Percentiles rank a stretch among this genome's conserved stretches.
Evolutionary conservation across 2,329 filamentous ascomycete genomes (phyloP).

Genomic region (Fusarium euwallaceae): DNA sequence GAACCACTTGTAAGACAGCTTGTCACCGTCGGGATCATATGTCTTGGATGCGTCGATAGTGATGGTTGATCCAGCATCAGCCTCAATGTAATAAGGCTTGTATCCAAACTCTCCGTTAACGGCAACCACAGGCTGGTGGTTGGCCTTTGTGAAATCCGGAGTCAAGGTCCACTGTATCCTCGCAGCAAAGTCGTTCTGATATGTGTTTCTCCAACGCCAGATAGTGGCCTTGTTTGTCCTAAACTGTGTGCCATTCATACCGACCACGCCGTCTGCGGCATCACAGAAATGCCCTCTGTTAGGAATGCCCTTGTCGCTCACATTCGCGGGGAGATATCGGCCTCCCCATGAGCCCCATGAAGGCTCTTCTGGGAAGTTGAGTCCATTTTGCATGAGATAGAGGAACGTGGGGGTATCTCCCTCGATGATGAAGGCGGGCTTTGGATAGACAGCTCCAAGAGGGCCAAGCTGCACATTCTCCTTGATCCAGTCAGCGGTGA

Average conservation of each 20-base stretch:
- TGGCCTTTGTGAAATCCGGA: constrained; percentile 50
- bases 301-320: constrained; percentile 32
- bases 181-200: constrained; percentile 58
- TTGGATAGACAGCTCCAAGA: constrained; percentile 59
- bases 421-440: constrained; percentile 64
- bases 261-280: constrained; percentile 45
- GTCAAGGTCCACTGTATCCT: constrained; percentile 57
- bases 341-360: constrained; percentile 64
- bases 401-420: constrained; percentile 65
- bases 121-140: constrained; percentile 61
- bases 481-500: constrained; percentile 64
- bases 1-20: constrained; percentile 63
- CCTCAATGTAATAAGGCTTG: constrained; percentile 54
- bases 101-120: constrained; percentile 56
- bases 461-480: constrained; percentile 64
- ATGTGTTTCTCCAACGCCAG: constrained; percentile 58
- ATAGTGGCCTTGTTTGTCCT: constrained; percentile 53
- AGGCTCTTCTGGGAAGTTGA: constrained; percentile 60
- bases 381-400: constrained; percentile 50
- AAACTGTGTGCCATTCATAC: constrained; percentile 44
- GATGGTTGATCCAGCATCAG: constrained; percentile 55
- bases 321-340: constrained; percentile 55
- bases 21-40: constrained; percentile 61
- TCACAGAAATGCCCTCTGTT: constrained; percentile 19
- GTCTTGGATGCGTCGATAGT: constrained; percentile 59